Conservation (phyloP, 2,329 filamentous ascomycete species). For the Botrytis sinoallii region DNA sequence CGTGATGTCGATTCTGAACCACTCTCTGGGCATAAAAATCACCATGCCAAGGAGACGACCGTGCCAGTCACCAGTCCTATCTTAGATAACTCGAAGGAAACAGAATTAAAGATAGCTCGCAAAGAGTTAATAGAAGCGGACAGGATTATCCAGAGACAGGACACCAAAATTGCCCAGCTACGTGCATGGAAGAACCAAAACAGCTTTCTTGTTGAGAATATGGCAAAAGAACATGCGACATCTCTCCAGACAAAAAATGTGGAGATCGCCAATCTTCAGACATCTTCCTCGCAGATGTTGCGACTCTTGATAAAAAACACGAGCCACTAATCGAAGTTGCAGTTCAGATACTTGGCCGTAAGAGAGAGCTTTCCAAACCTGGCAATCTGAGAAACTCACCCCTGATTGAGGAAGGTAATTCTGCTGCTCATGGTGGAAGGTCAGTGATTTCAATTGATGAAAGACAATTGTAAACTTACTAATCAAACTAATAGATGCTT, state of each 20-base stretch:
- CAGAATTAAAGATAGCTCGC: background rate
- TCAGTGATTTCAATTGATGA: background rate
- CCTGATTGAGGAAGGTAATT: background rate
- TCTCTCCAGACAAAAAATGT: background rate
- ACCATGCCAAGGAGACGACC: background rate
- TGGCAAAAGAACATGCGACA: background rate
- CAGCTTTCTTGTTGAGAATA: background rate
- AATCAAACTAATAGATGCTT: background rate
- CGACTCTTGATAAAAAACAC: background rate
- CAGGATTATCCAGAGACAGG: background rate
- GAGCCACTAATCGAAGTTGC: background rate
- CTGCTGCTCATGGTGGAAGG: background rate
- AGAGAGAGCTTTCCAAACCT: background rate
- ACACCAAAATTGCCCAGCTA: background rate
- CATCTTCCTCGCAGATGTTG: background rate
- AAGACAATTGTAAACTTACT: background rate
- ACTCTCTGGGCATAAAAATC: background rate
- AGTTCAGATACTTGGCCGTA: background rate
- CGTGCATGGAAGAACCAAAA: background rate
- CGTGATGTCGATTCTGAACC: background rate
- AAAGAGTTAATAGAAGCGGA: background rate
- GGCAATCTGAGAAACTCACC: background rate
- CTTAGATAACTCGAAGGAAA: background rate
- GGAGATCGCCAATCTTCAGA: background rate
- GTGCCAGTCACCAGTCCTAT: background rate